phyloP scores from a whole-genome alignment of 768 basidiomycete species.

The Ramaria sp. region DNA sequence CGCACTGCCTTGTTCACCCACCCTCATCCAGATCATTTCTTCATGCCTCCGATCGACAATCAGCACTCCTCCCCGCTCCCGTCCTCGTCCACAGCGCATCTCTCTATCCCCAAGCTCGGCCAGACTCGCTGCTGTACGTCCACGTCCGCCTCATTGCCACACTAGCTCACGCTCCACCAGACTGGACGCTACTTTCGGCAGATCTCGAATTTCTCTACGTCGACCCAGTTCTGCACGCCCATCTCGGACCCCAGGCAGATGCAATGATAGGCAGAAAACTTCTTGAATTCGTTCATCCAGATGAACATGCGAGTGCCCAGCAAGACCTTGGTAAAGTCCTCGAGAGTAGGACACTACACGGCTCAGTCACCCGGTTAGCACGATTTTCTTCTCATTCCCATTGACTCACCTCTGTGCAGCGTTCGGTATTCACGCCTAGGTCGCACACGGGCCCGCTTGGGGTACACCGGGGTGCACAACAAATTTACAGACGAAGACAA shows the following conservation, averaged over 20 bases:
- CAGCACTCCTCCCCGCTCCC: background rate
- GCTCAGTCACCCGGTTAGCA: constrained; percentile 67
- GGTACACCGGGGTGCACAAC: constrained; percentile 41
- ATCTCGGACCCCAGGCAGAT: constrained; percentile 65
- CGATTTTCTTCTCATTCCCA: constrained; percentile 5
- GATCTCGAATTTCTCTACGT: constrained; percentile 73
- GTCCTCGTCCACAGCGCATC: background rate
- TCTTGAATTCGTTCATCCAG: constrained; percentile 74
- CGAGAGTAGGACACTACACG: constrained; percentile 65
- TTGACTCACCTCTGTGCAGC: constrained; percentile 27
- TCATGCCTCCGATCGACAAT: constrained; percentile 7
- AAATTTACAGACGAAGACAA: constrained; percentile 60
- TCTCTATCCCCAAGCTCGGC: constrained; percentile 43
- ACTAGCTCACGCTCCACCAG: constrained; percentile 27
- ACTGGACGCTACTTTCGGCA: constrained; percentile 74
- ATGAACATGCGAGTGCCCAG: constrained; percentile 66
- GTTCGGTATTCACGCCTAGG: constrained; percentile 74
- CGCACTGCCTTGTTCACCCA: constrained; percentile 8
- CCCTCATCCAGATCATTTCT: constrained; percentile 6
- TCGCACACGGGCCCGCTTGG: constrained; percentile 61
- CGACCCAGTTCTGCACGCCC: constrained; percentile 66
- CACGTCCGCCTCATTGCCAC: constrained; percentile 11
- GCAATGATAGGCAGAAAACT: constrained; percentile 60
- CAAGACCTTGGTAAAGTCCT: constrained; percentile 67
- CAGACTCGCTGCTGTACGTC: constrained; percentile 71